Conservation (phyloP, 2,329 filamentous ascomycete species). For the Trichoderma sp. region DNA sequence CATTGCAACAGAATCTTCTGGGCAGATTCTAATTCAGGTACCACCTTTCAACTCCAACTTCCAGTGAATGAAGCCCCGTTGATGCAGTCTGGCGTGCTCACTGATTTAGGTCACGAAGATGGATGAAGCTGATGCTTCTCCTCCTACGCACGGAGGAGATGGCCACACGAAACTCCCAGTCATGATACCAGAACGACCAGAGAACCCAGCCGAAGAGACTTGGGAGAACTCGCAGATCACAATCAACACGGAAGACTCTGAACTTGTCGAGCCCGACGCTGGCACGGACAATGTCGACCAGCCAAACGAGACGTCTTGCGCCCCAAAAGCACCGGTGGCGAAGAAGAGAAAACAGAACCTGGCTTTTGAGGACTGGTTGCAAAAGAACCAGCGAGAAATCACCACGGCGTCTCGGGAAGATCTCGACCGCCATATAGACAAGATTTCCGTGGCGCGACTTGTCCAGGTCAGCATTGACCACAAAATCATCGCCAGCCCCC, state of each 20-base stretch:
- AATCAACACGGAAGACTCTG: background rate
- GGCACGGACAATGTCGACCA: constrained; percentile 11
- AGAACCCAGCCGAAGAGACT: background rate
- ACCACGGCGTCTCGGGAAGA: constrained; percentile 36
- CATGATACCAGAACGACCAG: background rate
- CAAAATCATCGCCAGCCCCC: constrained; percentile 71
- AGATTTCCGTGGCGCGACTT: constrained; percentile 41
- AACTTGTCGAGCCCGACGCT: background rate
- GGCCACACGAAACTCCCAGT: background rate
- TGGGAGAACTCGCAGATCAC: background rate
- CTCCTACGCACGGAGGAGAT: background rate
- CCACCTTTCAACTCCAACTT: background rate
- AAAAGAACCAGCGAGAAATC: constrained; percentile 43
- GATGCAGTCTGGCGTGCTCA: background rate
- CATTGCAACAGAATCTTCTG: too few species aligned
- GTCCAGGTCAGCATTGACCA: constrained; percentile 44
- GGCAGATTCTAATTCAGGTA: too few species aligned
- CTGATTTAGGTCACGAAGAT: background rate
- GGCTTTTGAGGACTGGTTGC: constrained; percentile 51
- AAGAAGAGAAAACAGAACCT: constrained; percentile 54
- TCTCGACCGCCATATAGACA: constrained; percentile 32
- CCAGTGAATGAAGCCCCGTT: background rate
- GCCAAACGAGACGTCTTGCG: constrained; percentile 32
- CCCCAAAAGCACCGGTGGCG: constrained; percentile 47
- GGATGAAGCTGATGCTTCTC: background rate